Percentiles rank a stretch among this genome's conserved stretches.
Evolutionary conservation across 2,329 filamentous ascomycete species (phyloP).

Genomic region (Pseudogymnoascus sp.): DNA sequence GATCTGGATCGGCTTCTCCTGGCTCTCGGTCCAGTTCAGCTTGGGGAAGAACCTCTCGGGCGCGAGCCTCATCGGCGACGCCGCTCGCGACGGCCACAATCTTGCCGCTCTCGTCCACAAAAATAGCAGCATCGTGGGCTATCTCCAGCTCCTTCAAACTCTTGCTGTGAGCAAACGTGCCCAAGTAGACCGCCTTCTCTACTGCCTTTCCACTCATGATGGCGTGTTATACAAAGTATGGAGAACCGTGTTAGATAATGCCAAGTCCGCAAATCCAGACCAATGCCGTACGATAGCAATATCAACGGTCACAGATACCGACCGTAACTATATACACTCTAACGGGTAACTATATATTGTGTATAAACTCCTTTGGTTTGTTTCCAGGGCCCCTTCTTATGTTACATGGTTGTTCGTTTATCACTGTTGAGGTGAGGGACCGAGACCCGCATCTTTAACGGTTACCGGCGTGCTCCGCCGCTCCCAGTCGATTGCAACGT

Average conservation of each 20-base stretch:
- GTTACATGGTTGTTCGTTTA: conserved; percentile 1
- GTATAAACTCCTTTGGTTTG: conserved; percentile 1
- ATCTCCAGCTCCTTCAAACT: conserved; percentile 43
- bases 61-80: conserved; percentile 27
- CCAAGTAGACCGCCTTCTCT: conserved; percentile 43
- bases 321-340: background rate
- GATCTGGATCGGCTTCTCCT: background rate
- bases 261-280: background rate
- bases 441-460: background rate
- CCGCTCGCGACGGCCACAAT: conserved; percentile 34
- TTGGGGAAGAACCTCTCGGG: conserved; percentile 28
- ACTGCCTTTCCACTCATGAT: conserved; percentile 15
- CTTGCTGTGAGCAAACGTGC: conserved; percentile 55
- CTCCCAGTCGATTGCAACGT: background rate
- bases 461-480: conserved; percentile 2
- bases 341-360: conserved; percentile 5
- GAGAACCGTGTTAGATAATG: background rate
- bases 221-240: conserved; percentile 3
- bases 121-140: conserved; percentile 39
- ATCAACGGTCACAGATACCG: background rate
- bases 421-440: background rate
- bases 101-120: conserved; percentile 44
- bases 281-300: background rate
- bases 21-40: conserved; percentile 24
- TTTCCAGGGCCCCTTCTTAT: background rate